Percentiles rank a stretch among this genome's conserved stretches.
Evolutionary conservation across 164 flowering plant species (phyloP).

Genomic region (Macadamia integrifolia): DNA sequence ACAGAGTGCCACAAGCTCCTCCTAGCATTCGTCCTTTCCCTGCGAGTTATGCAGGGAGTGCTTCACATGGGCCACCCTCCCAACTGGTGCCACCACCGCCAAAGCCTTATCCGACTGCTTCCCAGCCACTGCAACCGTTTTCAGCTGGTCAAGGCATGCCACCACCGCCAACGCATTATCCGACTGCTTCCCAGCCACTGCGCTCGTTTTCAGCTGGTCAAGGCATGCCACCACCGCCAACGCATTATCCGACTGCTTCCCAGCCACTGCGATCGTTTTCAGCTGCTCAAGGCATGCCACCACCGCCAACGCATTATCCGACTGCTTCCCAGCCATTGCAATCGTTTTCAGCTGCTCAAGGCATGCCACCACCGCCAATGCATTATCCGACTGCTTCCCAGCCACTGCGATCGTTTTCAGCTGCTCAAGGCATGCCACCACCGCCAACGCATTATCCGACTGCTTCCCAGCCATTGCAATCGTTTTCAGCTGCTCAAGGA

Average conservation of each 20-base stretch:
- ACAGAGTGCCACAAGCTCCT: constrained; percentile 11
- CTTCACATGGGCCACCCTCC: too few species aligned
- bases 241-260: too few species aligned
- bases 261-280: too few species aligned
- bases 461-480: too few species aligned
- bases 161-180: too few species aligned
- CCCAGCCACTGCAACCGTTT: constrained; percentile 7
- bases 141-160: too few species aligned
- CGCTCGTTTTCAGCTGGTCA: constrained; percentile 24
- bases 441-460: background rate
- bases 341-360: too few species aligned
- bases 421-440: constrained; percentile 27
- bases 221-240: constrained; percentile 21
- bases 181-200: constrained; percentile 10
- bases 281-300: constrained; percentile 25
- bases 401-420: constrained; percentile 17
- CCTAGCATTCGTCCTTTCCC: constrained; percentile 16
- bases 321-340: constrained; percentile 10
- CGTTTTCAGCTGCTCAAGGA: constrained; percentile 13
- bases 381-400: background rate
- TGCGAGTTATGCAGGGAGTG: constrained; percentile 15
- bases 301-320: background rate
- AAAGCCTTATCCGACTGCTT: background rate
- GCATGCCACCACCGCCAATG: too few species aligned
- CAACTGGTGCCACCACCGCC: too few species aligned